Conservation (phyloP, 75 land plant genomes). For the Picea sitchensis region DNA sequence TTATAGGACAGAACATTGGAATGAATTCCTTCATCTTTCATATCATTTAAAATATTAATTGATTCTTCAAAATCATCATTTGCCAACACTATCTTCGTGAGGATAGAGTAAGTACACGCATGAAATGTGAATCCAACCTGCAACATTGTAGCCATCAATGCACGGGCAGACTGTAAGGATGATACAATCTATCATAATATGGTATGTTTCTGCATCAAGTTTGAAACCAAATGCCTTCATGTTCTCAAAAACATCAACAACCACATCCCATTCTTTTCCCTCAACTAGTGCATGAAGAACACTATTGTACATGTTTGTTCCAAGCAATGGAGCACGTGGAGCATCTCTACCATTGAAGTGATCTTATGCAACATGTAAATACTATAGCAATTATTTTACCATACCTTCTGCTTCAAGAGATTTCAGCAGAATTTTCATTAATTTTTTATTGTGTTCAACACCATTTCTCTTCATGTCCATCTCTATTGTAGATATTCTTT, state of each 20-base stretch:
- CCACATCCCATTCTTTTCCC: constrained; percentile 30
- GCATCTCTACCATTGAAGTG: constrained; percentile 11
- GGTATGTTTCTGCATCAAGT: constrained; percentile 36
- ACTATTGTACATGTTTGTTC: constrained; percentile 26
- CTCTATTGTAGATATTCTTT: constrained; percentile 45
- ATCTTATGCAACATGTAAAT: constrained; percentile 32
- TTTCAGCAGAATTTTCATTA: constrained; percentile 50
- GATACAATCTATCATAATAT: constrained; percentile 55
- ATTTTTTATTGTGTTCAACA: constrained; percentile 35
- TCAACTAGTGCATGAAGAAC: constrained; percentile 55
- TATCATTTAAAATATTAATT: constrained; percentile 32
- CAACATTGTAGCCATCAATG: constrained; percentile 41
- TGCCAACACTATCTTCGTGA: constrained; percentile 36
- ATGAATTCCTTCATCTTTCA: background rate
- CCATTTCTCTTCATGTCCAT: constrained; percentile 47
- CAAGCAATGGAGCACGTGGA: background rate
- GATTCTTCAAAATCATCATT: constrained; percentile 37
- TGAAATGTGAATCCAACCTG: constrained; percentile 42
- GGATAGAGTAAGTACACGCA: constrained; percentile 29
- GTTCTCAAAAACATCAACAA: constrained; percentile 35
- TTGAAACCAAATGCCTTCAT: constrained; percentile 32
- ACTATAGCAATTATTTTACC: constrained; percentile 31
- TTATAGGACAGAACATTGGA: background rate
- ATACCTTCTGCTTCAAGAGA: constrained; percentile 69
- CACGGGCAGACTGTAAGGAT: constrained; percentile 29